phyloP scores from a whole-genome alignment of 1,139 yeast genomes.

The Groenewaldozyma sp. region DNA sequence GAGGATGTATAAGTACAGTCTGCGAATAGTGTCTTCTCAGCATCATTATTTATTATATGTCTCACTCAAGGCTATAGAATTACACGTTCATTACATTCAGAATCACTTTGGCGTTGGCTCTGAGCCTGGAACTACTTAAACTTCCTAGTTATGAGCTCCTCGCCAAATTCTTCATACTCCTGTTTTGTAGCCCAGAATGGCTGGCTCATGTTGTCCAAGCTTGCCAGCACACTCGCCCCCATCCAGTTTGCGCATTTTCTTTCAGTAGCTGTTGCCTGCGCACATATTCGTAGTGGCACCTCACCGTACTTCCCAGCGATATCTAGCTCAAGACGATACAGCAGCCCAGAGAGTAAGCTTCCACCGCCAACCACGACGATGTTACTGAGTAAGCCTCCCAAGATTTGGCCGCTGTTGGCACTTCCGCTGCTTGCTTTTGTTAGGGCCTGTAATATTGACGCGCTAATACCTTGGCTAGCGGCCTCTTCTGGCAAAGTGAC shows the following conservation, averaged over 20 bases:
- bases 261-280: conserved; percentile 72
- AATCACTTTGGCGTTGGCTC: too few species aligned
- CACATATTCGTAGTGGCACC: conserved; percentile 53
- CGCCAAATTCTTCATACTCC: conserved; percentile 88
- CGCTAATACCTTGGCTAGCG: conserved; percentile 48
- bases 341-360: conserved; percentile 72
- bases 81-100: too few species aligned
- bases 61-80: background rate
- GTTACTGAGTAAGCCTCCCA: conserved; percentile 74
- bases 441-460: conserved; percentile 60
- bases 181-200: conserved; percentile 79
- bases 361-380: conserved; percentile 86
- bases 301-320: conserved; percentile 60
- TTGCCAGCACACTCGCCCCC: conserved; percentile 87
- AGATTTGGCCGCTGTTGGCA: conserved; percentile 25
- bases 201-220: conserved; percentile 92
- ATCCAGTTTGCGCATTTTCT: conserved; percentile 85
- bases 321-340: conserved; percentile 70
- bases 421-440: conserved; percentile 29
- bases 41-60: background rate
- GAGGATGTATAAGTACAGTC: conserved; percentile 8
- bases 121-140: conserved; percentile 28
- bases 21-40: background rate
- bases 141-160: conserved; percentile 44
- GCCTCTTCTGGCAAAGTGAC: conserved; percentile 24